These are phyloP conservation scores for Cryptomeria japonica DNA, from an alignment of 75 land plant genomes.

Conservation along the genomic window DNA sequence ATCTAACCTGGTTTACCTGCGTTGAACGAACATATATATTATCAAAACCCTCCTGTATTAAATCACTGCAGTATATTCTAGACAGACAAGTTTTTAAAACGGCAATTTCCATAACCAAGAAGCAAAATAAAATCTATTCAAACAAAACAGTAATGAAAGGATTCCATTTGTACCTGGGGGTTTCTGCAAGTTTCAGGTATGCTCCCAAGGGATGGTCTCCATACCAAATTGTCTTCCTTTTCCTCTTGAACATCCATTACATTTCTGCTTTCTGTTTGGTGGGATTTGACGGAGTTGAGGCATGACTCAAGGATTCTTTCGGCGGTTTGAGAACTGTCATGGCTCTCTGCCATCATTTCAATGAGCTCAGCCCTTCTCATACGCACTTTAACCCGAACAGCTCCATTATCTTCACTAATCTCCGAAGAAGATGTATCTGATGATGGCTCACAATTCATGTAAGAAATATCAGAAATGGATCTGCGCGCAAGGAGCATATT, in stretches of 20 bases:
- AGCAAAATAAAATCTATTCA: background rate
- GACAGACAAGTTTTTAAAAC: too few species aligned
- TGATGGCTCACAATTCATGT: background rate
- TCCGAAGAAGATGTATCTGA: too few species aligned
- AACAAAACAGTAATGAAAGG: background rate
- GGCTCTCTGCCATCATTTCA: slow-evolving; percentile 37
- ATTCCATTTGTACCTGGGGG: background rate
- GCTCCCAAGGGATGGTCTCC: background rate
- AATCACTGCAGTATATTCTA: background rate
- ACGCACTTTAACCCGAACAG: background rate
- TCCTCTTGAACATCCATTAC: background rate
- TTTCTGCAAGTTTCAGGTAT: background rate
- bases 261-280: too few species aligned
- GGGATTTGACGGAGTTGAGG: background rate
- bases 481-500: slow-evolving; percentile 45
- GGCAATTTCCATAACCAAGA: background rate
- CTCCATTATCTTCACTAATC: too few species aligned
- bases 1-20: background rate
- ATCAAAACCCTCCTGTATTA: too few species aligned
- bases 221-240: background rate
- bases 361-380: slow-evolving; percentile 40
- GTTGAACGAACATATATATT: background rate
- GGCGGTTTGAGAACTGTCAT: slow-evolving; percentile 41
- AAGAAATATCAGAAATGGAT: slow-evolving; percentile 48
- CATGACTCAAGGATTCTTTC: slow-evolving; percentile 44